Evolutionary conservation across 768 basidiomycete genomes (phyloP).

Genomic region (Cystobasidium tubakii): DNA sequence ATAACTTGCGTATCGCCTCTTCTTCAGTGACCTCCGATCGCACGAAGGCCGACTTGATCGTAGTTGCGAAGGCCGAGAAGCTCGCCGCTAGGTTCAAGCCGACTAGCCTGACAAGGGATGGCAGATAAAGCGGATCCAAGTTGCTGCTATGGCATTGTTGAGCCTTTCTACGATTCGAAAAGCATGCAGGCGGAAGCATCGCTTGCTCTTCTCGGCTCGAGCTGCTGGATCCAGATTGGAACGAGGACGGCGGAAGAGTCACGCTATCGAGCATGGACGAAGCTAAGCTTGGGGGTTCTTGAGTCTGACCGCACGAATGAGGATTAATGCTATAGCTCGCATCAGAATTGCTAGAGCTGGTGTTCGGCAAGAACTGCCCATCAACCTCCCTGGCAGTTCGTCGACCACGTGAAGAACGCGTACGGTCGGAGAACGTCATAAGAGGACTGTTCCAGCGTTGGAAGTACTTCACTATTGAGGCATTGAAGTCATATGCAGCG

Average conservation of each 20-base stretch:
- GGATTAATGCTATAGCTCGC: not conserved
- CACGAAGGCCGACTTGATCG: not conserved
- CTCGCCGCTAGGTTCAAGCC: conserved; percentile 19
- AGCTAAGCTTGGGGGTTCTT: not conserved
- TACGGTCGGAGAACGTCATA: not conserved
- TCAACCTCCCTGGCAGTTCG: not conserved
- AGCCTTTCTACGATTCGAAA: not conserved
- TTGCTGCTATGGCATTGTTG: not conserved
- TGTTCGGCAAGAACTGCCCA: not conserved
- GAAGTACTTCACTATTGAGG: not conserved
- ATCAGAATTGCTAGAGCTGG: not conserved
- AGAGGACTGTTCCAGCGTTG: not conserved
- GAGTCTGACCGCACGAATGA: not conserved
- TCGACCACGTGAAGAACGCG: not conserved
- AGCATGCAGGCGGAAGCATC: not conserved
- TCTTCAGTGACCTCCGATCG: not conserved
- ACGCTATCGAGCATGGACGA: conserved; percentile 1
- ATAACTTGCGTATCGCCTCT: not conserved
- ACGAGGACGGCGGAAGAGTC: not conserved
- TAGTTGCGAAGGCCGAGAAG: not conserved
- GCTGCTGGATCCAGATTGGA: not conserved
- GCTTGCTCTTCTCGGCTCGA: not conserved
- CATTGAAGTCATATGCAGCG: not conserved
- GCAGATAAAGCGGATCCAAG: conserved; percentile 23
- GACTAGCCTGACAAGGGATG: conserved; percentile 18